Percentiles rank a stretch among this genome's conserved stretches.
These are phyloP conservation scores for Phaffomyces thermotolerans DNA, from an alignment of 805 yeast species.

Conservation along the genomic window DNA sequence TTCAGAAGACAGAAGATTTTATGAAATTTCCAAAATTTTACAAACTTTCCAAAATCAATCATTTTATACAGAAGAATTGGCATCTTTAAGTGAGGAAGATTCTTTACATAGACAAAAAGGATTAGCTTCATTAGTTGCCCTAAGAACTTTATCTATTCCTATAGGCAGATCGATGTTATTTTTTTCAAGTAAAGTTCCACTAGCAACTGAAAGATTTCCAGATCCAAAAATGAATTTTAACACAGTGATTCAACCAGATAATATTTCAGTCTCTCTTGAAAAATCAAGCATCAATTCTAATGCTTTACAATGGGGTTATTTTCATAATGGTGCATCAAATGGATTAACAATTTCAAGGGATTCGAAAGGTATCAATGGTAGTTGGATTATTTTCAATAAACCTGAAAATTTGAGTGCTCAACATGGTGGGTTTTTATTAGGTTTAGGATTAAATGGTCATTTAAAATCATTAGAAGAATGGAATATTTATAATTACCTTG, in stretches of 20 bases:
- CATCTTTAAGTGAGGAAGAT: slow-evolving; percentile 45
- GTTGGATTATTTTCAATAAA: slow-evolving; percentile 87
- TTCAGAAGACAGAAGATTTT: slow-evolving; percentile 69
- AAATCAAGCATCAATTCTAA: slow-evolving; percentile 43
- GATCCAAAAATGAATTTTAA: slow-evolving; percentile 69
- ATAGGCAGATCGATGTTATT: slow-evolving; percentile 74
- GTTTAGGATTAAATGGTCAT: slow-evolving; percentile 89
- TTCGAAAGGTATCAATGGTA: slow-evolving; percentile 67
- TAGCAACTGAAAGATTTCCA: slow-evolving; percentile 79
- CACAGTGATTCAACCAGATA: slow-evolving; percentile 57
- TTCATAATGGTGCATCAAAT: slow-evolving; percentile 86
- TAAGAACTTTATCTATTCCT: slow-evolving; percentile 70
- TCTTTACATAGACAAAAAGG: slow-evolving; percentile 46
- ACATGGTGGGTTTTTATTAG: slow-evolving; percentile 93
- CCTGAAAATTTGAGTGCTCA: slow-evolving; percentile 66
- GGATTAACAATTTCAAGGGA: slow-evolving; percentile 70
- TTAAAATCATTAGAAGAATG: slow-evolving; percentile 80
- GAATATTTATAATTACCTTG: slow-evolving; percentile 90
- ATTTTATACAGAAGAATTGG: slow-evolving; percentile 26
- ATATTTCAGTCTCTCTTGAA: slow-evolving; percentile 55
- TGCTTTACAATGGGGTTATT: slow-evolving; percentile 71
- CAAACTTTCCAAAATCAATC: slow-evolving; percentile 64
- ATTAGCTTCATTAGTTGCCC: slow-evolving; percentile 53
- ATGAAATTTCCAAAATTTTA: slow-evolving; percentile 64
- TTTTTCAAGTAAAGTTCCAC: slow-evolving; percentile 61